Conservation (phyloP, 2,329 filamentous ascomycete genomes). For the Nemania serpens region DNA sequence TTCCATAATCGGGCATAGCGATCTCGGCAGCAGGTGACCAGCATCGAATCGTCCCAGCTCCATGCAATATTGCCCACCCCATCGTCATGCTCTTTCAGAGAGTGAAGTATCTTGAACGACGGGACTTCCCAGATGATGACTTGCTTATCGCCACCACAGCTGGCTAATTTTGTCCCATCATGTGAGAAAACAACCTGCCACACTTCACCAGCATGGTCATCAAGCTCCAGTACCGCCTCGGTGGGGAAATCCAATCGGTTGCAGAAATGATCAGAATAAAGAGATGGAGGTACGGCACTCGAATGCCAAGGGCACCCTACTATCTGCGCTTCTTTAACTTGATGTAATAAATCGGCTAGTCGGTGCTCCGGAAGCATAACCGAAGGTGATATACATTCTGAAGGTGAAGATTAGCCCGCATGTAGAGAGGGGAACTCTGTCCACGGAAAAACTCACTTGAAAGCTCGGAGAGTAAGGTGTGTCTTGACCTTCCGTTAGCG, state of each 20-base stretch:
- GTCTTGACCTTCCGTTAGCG: constrained; percentile 74
- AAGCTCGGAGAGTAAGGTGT: constrained; percentile 75
- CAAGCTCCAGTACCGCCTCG: constrained; percentile 70
- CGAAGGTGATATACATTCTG: constrained; percentile 89
- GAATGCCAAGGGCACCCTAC: constrained; percentile 88
- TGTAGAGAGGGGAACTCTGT: background rate
- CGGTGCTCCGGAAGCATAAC: constrained; percentile 96
- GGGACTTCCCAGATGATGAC: constrained; percentile 83
- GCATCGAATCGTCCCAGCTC: constrained; percentile 87
- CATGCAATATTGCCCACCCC: constrained; percentile 83
- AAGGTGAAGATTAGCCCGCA: constrained; percentile 29
- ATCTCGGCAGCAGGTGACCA: constrained; percentile 83
- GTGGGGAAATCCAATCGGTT: constrained; percentile 80
- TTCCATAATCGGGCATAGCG: constrained; percentile 78
- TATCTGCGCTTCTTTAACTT: constrained; percentile 85
- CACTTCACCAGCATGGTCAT: constrained; percentile 78
- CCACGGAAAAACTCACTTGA: constrained; percentile 66
- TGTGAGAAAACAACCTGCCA: constrained; percentile 93
- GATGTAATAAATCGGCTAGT: constrained; percentile 77
- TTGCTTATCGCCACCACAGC: constrained; percentile 74
- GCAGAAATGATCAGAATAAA: constrained; percentile 89
- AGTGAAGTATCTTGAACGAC: constrained; percentile 67
- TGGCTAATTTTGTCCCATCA: constrained; percentile 80
- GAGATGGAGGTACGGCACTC: constrained; percentile 73
- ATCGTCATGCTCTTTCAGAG: constrained; percentile 66